Percentiles rank a stretch among this genome's conserved stretches.
Conservation (phyloP, 2,329 filamentous ascomycete genomes). For the Pseudocercospora fijiensis region DNA sequence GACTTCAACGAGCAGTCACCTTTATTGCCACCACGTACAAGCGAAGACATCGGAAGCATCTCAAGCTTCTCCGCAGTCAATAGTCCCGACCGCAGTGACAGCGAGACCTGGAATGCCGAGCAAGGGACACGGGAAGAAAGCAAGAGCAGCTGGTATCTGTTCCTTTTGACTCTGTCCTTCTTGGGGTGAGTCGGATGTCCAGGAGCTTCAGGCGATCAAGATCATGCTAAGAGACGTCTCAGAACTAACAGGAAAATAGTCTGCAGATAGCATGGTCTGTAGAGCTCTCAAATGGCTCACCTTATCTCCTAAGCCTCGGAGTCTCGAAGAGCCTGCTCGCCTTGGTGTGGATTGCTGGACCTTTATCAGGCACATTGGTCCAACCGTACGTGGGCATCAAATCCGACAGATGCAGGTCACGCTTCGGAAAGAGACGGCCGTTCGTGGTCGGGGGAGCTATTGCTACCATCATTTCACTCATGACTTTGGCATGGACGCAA, state of each 20-base stretch:
- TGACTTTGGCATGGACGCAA: conserved; percentile 52
- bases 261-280: conserved; percentile 95
- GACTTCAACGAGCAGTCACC: conserved; percentile 36
- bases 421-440: conserved; percentile 52
- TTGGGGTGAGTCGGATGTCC: conserved; percentile 56
- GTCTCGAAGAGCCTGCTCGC: conserved; percentile 54
- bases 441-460: conserved; percentile 54
- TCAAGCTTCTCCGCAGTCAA: conserved; percentile 18
- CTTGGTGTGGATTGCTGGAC: conserved; percentile 58
- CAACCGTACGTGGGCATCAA: conserved; percentile 56
- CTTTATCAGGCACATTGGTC: conserved; percentile 53
- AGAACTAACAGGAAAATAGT: conserved; percentile 40
- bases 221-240: neutral
- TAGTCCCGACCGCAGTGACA: conserved; percentile 40
- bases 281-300: conserved; percentile 87
- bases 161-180: conserved; percentile 81
- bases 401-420: conserved; percentile 51
- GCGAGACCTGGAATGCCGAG: conserved; percentile 48
- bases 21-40: conserved; percentile 28
- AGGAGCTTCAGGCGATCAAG: neutral
- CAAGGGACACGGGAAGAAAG: conserved; percentile 46
- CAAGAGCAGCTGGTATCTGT: conserved; percentile 82
- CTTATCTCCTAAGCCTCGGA: conserved; percentile 54
- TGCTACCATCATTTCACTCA: conserved; percentile 51
- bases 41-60: conserved; percentile 25